Evolutionary conservation across 2,329 filamentous ascomycete genomes (phyloP), one percentile per base, ranked within the genome.

Genomic region (Neopestalotiopsis sp.): DNA sequence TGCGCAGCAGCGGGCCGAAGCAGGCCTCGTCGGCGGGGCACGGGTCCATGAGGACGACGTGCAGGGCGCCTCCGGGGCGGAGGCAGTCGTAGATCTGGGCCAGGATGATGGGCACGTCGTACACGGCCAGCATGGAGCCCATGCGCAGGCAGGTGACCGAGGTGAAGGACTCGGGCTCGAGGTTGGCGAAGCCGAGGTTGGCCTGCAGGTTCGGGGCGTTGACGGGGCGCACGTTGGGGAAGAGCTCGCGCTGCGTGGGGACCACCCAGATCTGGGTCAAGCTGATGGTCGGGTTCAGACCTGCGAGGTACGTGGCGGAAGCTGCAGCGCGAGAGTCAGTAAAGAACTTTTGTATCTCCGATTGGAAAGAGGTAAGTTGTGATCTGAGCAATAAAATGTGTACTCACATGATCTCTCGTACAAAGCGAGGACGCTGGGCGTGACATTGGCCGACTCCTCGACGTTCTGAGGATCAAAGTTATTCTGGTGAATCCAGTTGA

Each of bases 41-140:
- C 0, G 91, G 89, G 68, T 93, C 89, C 71, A 92, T 87, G 20
- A 92, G 79, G 0, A 86, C 85, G 17, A 93, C 78, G 69, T 90
- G 85, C 13, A 92, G 77, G 24, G 82, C 80, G 1, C 90, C 90
- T 0, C 85, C 84, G 0, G 84, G 83, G 3, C 83, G 80, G 2
- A 93, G 83, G 40, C 86, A 84, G 30, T 85, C 85, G 74, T 88
- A 82, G 71, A 91, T 86, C 70, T 87, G 86, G 66, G 82, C 82
- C 17, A 92, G 83, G 1, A 91, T 78, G 2, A 79, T 77, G 0
- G 88, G 87, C 0, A 93, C 84, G 13, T 89, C 87, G 0, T 85
- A 80, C 0, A 87, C 86, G 0, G 88, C 81, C 40, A 91, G 84
- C 1, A 89, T 74, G 0, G 88, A 85, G 1, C 90, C 87, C 32